phyloP scores from a whole-genome alignment of 257 asterid species.

The Lavandula angustifolia region DNA sequence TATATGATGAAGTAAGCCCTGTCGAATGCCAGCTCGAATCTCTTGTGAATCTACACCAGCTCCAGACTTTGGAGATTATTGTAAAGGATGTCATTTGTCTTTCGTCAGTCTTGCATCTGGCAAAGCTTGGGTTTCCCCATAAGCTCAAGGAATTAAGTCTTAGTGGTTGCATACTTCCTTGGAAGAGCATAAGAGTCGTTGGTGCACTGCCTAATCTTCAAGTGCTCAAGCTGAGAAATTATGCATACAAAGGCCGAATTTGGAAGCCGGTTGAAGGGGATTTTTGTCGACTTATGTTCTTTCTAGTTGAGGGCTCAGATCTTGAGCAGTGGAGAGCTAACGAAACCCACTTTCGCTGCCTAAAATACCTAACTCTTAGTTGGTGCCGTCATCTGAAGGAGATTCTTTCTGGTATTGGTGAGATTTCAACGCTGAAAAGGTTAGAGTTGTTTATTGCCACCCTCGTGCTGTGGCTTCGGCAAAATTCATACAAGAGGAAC shows the following conservation, averaged over 20 bases:
- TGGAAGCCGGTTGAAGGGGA: slow-evolving; percentile 22
- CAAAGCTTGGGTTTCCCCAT: slow-evolving; percentile 12
- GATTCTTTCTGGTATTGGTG: background rate
- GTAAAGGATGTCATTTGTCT: background rate
- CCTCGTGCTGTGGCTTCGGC: slow-evolving; percentile 23
- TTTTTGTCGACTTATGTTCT: background rate
- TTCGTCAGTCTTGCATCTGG: background rate
- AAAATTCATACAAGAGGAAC: slow-evolving; percentile 21
- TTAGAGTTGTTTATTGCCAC: background rate
- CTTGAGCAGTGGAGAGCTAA: slow-evolving; percentile 1
- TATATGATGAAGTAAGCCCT: slow-evolving; percentile 1
- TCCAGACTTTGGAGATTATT: slow-evolving; percentile 15
- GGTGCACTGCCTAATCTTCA: slow-evolving; percentile 25
- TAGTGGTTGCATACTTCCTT: slow-evolving; percentile 8
- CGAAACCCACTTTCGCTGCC: slow-evolving; percentile 13
- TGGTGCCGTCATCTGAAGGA: background rate
- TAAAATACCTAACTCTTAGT: slow-evolving; percentile 1
- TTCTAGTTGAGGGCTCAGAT: slow-evolving; percentile 20
- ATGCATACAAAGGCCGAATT: background rate
- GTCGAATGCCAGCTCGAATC: slow-evolving; percentile 10
- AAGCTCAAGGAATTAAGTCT: slow-evolving; percentile 18
- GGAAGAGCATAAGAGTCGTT: slow-evolving; percentile 14
- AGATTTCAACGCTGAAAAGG: background rate
- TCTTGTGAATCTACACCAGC: slow-evolving; percentile 18
- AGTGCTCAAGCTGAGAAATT: slow-evolving; percentile 14